Conservation (phyloP, 805 yeast species). For the Saturnispora dispora region DNA sequence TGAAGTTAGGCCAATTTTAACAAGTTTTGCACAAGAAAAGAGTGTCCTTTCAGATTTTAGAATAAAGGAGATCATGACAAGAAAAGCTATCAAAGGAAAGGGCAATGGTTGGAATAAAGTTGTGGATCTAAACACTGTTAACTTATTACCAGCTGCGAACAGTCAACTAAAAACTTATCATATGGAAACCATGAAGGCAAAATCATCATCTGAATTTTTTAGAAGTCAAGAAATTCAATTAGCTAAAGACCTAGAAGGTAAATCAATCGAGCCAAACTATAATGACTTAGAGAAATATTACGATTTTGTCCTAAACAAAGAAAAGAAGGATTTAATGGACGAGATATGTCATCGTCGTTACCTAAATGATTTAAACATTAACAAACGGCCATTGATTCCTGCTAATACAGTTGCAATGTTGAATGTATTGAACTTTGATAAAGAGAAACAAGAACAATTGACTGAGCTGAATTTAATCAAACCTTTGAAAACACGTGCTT, state of each 20-base stretch:
- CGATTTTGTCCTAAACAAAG: conserved; percentile 42
- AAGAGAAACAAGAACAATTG: conserved; percentile 26
- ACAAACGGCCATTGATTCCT: conserved; percentile 61
- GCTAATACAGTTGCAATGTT: conserved; percentile 35
- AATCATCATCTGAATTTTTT: conserved; percentile 42
- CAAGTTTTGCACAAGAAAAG: conserved; percentile 71
- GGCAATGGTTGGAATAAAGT: background rate
- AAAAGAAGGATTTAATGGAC: conserved; percentile 44
- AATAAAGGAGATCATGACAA: conserved; percentile 32
- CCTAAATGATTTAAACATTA: conserved; percentile 58
- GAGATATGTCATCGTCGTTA: conserved; percentile 48
- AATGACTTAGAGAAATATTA: conserved; percentile 49
- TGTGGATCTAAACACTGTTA: conserved; percentile 49
- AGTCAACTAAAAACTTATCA: conserved; percentile 25
- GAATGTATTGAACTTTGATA: conserved; percentile 28
- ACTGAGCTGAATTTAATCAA: conserved; percentile 30
- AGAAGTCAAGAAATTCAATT: conserved; percentile 36
- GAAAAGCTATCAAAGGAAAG: conserved; percentile 20
- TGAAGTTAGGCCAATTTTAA: conserved; percentile 89
- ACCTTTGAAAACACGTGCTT: conserved; percentile 34
- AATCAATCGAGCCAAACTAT: conserved; percentile 22
- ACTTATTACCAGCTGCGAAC: conserved; percentile 38
- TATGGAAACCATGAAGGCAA: conserved; percentile 32
- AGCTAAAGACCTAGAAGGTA: conserved; percentile 28
- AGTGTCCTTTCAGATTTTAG: conserved; percentile 48